Evolutionary conservation across 2,329 filamentous ascomycete genomes (phyloP), one percentile per base, ranked within the genome.

Genomic region (Phoma sp.): DNA sequence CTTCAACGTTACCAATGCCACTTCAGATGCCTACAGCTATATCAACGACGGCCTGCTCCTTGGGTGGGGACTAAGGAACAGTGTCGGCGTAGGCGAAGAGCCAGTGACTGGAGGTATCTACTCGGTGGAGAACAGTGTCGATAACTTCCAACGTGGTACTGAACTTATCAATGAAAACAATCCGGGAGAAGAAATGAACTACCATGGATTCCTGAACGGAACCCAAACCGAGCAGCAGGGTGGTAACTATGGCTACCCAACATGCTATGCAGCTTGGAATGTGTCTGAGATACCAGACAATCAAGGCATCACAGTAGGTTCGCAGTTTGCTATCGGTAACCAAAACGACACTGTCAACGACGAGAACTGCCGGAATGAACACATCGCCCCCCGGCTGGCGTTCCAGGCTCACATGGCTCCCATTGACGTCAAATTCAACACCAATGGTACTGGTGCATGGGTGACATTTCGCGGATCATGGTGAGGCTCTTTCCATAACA

Each of bases 151-250:
- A 12, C 81, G 88, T 26, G 73, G 80, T 40, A 83, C 82, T 9
- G 61, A 78, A n/a, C 85, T 89, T 56, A 81, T 90, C 37, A 85
- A 89, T 61, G 72, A 84, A 55, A 80, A 89, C 64, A 92, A 92
- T 65, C 89, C 89, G 0, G 89, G 81, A 14, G 89, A 92, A 67
- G 87, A 92, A 73, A 74, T 92, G 70, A 91, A 92, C 72, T 90
- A 84, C 69, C 84, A 89, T 55, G 88, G 89, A 3, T 82, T 80
- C 52, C 76, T 90, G 3, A 81, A 83, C 37, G 78, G 79, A n/a
- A 81, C 80, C 0, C 10, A 61, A 7, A 74, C 71, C 17, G 53
- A 62, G 2, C 64, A 74, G 25, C 75, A 82, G 64, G 80, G 78
- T 15, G 64, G 67, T 3, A 90, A 91, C 71, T 88, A 87, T 65